Percentiles rank a stretch among this genome's conserved stretches.
phyloP scores from a whole-genome alignment of 2,329 filamentous ascomycete genomes.

The Neopestalotiopsis rosae region DNA sequence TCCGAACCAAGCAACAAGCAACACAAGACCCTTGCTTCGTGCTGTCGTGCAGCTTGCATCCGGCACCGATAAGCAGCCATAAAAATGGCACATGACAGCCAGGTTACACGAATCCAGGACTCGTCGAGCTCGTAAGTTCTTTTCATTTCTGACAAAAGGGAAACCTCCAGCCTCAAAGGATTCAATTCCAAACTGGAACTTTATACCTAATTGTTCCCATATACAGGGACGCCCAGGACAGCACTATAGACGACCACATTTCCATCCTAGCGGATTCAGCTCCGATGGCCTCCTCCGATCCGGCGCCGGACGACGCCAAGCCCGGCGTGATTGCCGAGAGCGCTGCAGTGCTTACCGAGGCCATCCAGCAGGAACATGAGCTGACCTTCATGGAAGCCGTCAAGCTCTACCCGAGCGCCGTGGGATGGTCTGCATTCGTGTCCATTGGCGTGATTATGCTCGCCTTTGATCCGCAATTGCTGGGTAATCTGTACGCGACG shows the following conservation, averaged over 20 bases:
- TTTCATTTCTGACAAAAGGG: neutral
- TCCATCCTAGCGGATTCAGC: neutral
- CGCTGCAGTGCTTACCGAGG: constrained; percentile 36
- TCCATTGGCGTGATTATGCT: constrained; percentile 65
- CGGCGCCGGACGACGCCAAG: constrained; percentile 17
- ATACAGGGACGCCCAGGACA: neutral
- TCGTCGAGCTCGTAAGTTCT: neutral
- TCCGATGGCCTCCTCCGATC: constrained; percentile 11
- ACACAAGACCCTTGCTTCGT: neutral
- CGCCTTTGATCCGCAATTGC: constrained; percentile 68
- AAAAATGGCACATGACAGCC: constrained; percentile 17
- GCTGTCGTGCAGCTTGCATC: neutral
- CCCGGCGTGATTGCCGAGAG: constrained; percentile 18
- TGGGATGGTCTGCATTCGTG: constrained; percentile 63
- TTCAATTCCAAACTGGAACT: neutral
- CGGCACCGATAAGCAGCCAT: neutral
- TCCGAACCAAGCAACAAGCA: neutral
- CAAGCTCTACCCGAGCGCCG: constrained; percentile 49
- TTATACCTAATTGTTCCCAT: neutral
- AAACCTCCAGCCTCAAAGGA: neutral
- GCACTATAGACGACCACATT: neutral
- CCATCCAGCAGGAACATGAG: constrained; percentile 45
- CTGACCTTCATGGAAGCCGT: constrained; percentile 46
- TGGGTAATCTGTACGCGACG: constrained; percentile 62
- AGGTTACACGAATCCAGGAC: neutral